Conservation (phyloP, 345 rosid genomes). For the Lepidium aucheri region DNA sequence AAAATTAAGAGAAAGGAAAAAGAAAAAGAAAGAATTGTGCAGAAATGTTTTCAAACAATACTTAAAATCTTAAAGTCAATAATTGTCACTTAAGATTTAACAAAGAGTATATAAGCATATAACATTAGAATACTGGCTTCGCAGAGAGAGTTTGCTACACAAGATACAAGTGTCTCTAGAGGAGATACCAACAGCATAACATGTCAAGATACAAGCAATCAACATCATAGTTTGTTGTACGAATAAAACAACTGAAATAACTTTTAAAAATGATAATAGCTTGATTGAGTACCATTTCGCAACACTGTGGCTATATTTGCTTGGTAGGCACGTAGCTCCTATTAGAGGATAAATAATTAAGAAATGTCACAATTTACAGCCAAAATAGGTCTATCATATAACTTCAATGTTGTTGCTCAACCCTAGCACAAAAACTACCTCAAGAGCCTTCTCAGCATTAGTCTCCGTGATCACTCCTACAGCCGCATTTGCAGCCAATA, state of each 20-base stretch:
- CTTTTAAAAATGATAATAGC: neutral
- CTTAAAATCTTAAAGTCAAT: neutral
- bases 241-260: neutral
- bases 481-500: constrained; percentile 99
- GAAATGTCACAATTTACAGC: neutral
- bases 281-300: constrained; percentile 64
- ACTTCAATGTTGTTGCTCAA: neutral
- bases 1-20: neutral
- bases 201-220: neutral
- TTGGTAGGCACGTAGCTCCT: constrained; percentile 99
- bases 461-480: constrained; percentile 98
- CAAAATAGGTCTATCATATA: neutral
- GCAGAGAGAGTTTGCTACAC: neutral
- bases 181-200: constrained; percentile 1
- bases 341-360: constrained; percentile 23
- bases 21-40: neutral
- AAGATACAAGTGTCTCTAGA: neutral
- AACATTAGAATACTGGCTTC: neutral
- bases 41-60: neutral
- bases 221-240: neutral
- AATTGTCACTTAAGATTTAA: neutral
- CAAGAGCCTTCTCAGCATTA: constrained; percentile 98
- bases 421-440: constrained; percentile 39
- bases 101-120: neutral
- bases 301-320: constrained; percentile 93